Base-by-base conservation (phyloP, 1,284 basidiomycete species). In the Laetiporus sulphureus region DNA sequence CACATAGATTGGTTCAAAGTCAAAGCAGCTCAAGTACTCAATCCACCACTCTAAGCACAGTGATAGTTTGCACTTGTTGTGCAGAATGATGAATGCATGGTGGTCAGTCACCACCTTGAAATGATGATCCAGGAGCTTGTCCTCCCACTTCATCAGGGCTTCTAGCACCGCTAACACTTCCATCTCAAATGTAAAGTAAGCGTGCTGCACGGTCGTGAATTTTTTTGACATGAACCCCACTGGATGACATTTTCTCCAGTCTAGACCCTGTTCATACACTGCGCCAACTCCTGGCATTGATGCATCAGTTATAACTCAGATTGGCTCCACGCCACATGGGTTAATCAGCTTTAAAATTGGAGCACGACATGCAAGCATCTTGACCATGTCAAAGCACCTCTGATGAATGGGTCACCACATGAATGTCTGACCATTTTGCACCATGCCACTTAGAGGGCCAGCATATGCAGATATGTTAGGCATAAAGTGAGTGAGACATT, bases 231-330 rank as follows among this genome's bases (percentile, higher is more conserved):
- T 63, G 38, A 72, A 70, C 1, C 62, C 66, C 0, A 65, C 64
- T 0, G 66, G 62, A 12, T 55, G n/a, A 38, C 62, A 61, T 0
- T 50, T 55, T n/a, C 55, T 46, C 67, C 68, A 71, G 0, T 56
- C 50, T 1, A 40, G 36, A 2, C 67, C 67, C 43, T 68, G 66
- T 0, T 65, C 60, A 36, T 67, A 65, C 46, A 68, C 50, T 0
- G 62, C 60, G 0, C 70, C 65, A 0, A 69, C 47, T 0, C 70
- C 64, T 2, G 57, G 53, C 0, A 59, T 52, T 0, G 64, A 71
- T 0, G 66, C 63, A 34, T 74, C 63, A 37, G 64, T 67, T 2
- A 71, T 64, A 0, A 71, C 38, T 65, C 66, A 72, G 3, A 72
- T 69, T 0, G 62, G 57, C 31, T 67, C 60, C 0, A 44, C 32